Base-by-base conservation (phyloP, 352 stramenopile species). In the Thalassiosira livingstoniorum region DNA sequence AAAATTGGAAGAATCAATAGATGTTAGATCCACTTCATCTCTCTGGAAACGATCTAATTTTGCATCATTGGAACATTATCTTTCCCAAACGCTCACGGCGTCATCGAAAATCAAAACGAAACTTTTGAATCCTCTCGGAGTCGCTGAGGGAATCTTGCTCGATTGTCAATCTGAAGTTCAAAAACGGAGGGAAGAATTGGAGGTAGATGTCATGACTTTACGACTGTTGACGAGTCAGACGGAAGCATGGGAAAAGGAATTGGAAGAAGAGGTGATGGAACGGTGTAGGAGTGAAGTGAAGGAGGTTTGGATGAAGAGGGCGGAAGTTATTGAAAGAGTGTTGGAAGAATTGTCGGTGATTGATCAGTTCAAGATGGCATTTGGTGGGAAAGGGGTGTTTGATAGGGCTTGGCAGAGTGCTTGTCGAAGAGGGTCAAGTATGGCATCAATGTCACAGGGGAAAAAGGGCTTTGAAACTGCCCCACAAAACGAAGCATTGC, bases 31-130 rank as follows among this genome's bases (percentile, higher is more conserved):
- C 32, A 51, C 21, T 15, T 60, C 58, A 21, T 72, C 58, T 37
- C 34, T 90, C 7, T 94, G 87, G 84, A 79, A 85, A 60, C 45
- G 82, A 60, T 90, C 78, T 25, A 91, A 93, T 62, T 93, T 94
- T 78, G 72, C 23, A 53, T n/a, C 31, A 4, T 53, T 94, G 18
- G 86, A 94, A 84, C 45, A 78, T 66, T 87, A 74, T 53, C 43
- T 83, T 27, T 75, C 51, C 32, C 80, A 89, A 32, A 88, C 81
- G 42, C 68, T 95, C 1, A 92, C 88, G 25, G 82, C 80, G 23
- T 78, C 91, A 58, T 87, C 87, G 23, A 93, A 91, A 74, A 76
- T 95, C 2, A 78, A 90, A 81, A 87, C 87, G 15, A 95, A 95
- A 74, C 62, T 95, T 34, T 65, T 87, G 0, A 93, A 90, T 88